Base-by-base conservation (phyloP, 2,329 filamentous ascomycete species). In the Fusarium sp. region DNA sequence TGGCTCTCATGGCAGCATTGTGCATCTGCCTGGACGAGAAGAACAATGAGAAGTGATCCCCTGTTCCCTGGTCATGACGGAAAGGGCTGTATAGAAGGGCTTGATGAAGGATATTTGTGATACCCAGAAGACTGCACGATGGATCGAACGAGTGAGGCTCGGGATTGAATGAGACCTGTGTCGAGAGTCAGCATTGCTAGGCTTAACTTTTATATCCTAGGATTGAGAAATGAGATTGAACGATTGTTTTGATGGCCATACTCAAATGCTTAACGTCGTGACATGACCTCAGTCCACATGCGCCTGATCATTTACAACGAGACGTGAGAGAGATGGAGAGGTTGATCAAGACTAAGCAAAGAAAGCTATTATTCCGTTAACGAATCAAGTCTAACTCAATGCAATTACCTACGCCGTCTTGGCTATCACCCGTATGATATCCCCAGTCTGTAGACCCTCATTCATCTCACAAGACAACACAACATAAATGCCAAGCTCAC, bases 1-100 rank as follows among this genome's bases (percentile, higher is more conserved):
- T 92, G 81, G 87, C 89, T 8, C 77, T 93, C 52, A 87, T 93
- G 72, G 89, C 86, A 0, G 92, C 91, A 16, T 83, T 93, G 76
- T 93, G 90, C 77, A 90, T 94, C 59, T 90, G 88, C 68, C 82
- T 93, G 67, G 92, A 93, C 72, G 91, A 93, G 85, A 88, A 87
- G 83, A 88, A 91, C 40, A 81, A 82, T 30, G 80, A 82, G 19
- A 65, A 56, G 10, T 68, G 64, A 33, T 13, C 11, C 7, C 25
- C 40, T 23, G n/a, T 9, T 18, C 33, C 16, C 33, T 35, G 16
- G 3, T 35, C 33, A 35, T 35, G 16, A 19, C 18, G 16, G 42
- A 50, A 9, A 33, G 21, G 28, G 28, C 28, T 23, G 16, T 11
- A 18, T 9, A 18, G 10, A 19, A 16, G 28, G 18, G 7, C 11